Percentiles rank a stretch among this genome's conserved stretches.
Conservation (phyloP, 2,329 filamentous ascomycete species). For the Phyllosticta citribraziliensis region DNA sequence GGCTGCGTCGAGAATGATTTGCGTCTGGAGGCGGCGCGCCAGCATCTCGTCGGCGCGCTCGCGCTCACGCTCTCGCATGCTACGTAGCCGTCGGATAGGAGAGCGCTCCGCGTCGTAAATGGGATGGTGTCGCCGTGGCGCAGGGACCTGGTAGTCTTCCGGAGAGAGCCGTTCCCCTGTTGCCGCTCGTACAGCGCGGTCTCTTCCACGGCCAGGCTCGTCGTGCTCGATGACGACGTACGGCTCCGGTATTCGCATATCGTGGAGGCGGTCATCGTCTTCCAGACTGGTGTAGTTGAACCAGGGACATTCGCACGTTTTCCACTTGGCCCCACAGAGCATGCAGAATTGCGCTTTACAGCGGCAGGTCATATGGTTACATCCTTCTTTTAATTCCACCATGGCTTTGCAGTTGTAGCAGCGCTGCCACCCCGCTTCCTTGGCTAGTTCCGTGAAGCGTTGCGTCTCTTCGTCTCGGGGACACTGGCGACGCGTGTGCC, state of each 20-base stretch:
- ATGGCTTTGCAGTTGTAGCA: conserved; percentile 65
- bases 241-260: conserved; percentile 24
- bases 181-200: not conserved
- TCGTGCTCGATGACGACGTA: conserved; percentile 42
- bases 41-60: conserved; percentile 39
- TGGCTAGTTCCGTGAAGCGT: conserved; percentile 52
- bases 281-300: conserved; percentile 51
- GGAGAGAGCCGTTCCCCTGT: not conserved
- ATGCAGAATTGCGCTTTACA: conserved; percentile 83
- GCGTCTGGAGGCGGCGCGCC: conserved; percentile 42
- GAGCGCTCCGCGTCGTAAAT: conserved; percentile 19
- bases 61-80: conserved; percentile 23
- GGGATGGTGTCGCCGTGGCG: conserved; percentile 14
- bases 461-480: conserved; percentile 60
- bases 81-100: conserved; percentile 16
- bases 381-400: conserved; percentile 73
- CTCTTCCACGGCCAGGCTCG: conserved; percentile 20
- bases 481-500: conserved; percentile 58
- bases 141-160: conserved; percentile 26
- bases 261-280: conserved; percentile 40
- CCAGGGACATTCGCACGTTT: conserved; percentile 71
- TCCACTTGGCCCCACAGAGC: conserved; percentile 74
- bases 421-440: conserved; percentile 61
- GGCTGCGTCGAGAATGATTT: conserved; percentile 23
- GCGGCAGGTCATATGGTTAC: conserved; percentile 80